phyloP scores from a whole-genome alignment of 495 filamentous ascomycete species.

The Xylaria telfairii region DNA sequence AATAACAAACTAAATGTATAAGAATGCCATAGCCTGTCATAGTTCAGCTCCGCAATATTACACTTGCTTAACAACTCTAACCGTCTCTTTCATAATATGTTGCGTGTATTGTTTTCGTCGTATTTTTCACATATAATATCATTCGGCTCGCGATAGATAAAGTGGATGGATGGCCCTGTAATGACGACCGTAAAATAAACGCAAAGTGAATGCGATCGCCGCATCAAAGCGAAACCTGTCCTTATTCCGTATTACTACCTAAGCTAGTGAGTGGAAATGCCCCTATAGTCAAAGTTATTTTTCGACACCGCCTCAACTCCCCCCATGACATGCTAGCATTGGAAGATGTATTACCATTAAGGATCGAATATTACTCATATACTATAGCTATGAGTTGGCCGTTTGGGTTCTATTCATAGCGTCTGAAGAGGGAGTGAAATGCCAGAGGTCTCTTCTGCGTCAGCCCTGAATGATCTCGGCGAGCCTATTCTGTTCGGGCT shows the following conservation, averaged over 20 bases:
- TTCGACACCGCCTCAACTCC: background rate
- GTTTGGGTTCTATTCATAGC: background rate
- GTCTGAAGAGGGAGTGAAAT: slow-evolving; percentile 19
- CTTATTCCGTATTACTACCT: background rate
- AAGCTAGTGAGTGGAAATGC: background rate
- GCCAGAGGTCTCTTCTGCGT: slow-evolving; percentile 13
- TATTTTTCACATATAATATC: background rate
- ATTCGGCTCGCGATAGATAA: too few relatives aligned
- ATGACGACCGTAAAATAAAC: background rate
- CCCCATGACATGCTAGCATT: background rate
- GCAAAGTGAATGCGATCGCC: background rate
- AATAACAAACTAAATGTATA: background rate
- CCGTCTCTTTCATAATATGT: too few relatives aligned
- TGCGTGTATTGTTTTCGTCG: background rate
- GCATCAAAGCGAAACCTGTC: background rate
- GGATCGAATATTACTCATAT: background rate
- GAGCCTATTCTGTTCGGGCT: slow-evolving; percentile 5
- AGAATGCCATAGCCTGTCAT: background rate
- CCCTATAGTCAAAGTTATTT: background rate
- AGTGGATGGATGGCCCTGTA: background rate
- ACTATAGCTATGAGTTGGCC: background rate
- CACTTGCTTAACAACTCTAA: too few relatives aligned
- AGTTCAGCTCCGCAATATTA: too few relatives aligned
- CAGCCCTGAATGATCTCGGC: background rate
- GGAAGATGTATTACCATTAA: background rate